Evolutionary conservation across 805 yeast genomes (phyloP), one percentile per base, ranked within the genome.

Genomic region (Kazachstania taianensis): DNA sequence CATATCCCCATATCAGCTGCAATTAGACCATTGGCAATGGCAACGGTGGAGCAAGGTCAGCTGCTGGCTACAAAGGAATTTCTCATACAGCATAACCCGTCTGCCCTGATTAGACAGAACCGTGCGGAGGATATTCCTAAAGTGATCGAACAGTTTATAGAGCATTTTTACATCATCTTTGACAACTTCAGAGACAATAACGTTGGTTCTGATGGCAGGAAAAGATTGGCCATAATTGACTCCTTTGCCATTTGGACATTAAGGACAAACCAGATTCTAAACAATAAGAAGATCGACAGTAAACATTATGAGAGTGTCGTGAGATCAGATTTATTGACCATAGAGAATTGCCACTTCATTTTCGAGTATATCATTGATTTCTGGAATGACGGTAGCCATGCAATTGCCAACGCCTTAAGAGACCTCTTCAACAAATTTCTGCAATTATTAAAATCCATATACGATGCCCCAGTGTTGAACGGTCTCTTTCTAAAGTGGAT

Each of bases 361-460:
- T 72, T 73, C 47, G 62, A 63, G 17, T 80, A 71, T 52, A 67
- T 80, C 10, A 57, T 78, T 26, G 86, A 77, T 44, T 76, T 72
- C 52, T 77, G 86, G 76, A 74, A 73, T 36, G 82, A 78, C 34
- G 70, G 82, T 1, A 77, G 80, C 4, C 74, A 81, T 2, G 77
- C 94, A 0, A 54, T 82, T 19, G 74, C 79, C 5, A 82, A 80
- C 49, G 78, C 94, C 0, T 53, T 83, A 35, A 70, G 66, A 37
- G 81, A 75, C 22, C 49, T 85, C 31, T 69, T 84, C 32, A 36
- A 53, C 2, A 83, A 78, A 45, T 49, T 78, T 33, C 52, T 78
- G 8, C 41, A 47, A 2, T 61, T 75, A 16, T 34, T 70, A 28
- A 59, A 60, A 23, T 41, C 43, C 13, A 41, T 58, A 30, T 45